phyloP scores from a whole-genome alignment of 495 filamentous ascomycete genomes.

The Thermochaetoides thermophila region DNA sequence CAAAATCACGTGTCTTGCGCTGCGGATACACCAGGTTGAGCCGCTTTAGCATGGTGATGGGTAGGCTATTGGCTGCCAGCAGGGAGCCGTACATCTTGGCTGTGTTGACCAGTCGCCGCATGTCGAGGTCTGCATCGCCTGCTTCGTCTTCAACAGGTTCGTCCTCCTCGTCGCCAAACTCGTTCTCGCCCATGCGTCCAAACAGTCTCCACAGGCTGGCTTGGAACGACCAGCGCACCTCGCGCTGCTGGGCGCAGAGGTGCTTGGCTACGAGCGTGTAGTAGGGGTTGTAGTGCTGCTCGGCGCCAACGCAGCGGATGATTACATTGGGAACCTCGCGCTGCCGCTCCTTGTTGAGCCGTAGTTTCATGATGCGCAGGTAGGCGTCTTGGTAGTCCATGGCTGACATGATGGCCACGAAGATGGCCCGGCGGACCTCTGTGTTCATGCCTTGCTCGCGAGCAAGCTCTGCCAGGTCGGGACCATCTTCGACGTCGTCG shows the following conservation, averaged over 20 bases:
- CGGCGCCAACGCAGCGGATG: slow-evolving; percentile 71
- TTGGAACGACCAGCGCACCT: slow-evolving; percentile 68
- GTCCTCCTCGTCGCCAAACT: slow-evolving; percentile 39
- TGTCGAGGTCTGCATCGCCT: slow-evolving; percentile 27
- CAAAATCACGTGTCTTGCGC: slow-evolving; percentile 56
- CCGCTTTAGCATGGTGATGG: slow-evolving; percentile 51
- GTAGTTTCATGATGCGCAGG: slow-evolving; percentile 60
- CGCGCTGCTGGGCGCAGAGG: slow-evolving; percentile 55
- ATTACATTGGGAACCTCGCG: slow-evolving; percentile 78
- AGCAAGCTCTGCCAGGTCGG: slow-evolving; percentile 59
- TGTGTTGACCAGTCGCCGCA: slow-evolving; percentile 71
- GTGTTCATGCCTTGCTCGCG: slow-evolving; percentile 88
- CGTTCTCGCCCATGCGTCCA: slow-evolving; percentile 63
- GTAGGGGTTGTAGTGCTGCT: slow-evolving; percentile 80
- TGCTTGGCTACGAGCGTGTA: slow-evolving; percentile 72
- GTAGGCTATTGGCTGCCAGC: slow-evolving; percentile 49
- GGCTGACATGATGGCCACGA: slow-evolving; percentile 79
- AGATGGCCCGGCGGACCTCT: slow-evolving; percentile 80
- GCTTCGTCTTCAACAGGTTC: slow-evolving; percentile 38
- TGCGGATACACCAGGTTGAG: slow-evolving; percentile 70
- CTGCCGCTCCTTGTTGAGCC: slow-evolving; percentile 72
- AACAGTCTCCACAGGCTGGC: slow-evolving; percentile 80
- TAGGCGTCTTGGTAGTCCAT: slow-evolving; percentile 74
- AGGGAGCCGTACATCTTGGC: slow-evolving; percentile 71
- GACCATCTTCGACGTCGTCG: slow-evolving; percentile 37